A percentile compares a stretch with the other conserved stretches of the same genome.
phyloP scores from a whole-genome alignment of 768 basidiomycete genomes.

The Cyathus striatus region DNA sequence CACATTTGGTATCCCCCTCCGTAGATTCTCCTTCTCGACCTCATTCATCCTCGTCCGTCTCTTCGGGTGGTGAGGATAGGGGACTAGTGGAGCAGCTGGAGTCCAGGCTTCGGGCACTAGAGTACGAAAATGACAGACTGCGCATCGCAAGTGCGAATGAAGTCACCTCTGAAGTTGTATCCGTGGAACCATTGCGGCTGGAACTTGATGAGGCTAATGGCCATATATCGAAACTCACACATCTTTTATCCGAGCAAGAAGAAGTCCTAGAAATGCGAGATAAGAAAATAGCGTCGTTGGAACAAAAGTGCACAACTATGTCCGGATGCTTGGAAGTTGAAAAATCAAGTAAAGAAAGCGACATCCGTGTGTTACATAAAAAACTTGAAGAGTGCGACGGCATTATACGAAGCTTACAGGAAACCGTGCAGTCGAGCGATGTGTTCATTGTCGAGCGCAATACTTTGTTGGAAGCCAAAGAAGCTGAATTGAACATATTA shows the following conservation, averaged over 20 bases:
- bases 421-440: background rate
- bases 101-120: slow-evolving; percentile 53
- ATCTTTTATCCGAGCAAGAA: background rate
- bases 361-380: background rate
- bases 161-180: slow-evolving; percentile 34
- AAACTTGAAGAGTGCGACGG: background rate
- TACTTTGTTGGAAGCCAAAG: slow-evolving; percentile 41
- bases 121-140: slow-evolving; percentile 67
- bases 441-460: background rate
- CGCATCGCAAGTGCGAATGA: slow-evolving; percentile 25
- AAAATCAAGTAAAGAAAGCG: background rate
- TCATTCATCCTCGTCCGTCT: slow-evolving; percentile 31
- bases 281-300: background rate
- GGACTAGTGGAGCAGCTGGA: slow-evolving; percentile 35
- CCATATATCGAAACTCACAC: slow-evolving; percentile 26
- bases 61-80: slow-evolving; percentile 27
- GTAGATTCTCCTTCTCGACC: slow-evolving; percentile 26
- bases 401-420: background rate
- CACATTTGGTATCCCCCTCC: slow-evolving; percentile 27
- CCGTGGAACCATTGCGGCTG: slow-evolving; percentile 34
- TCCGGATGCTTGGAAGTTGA: background rate
- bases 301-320: background rate
- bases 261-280: background rate
- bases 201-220: slow-evolving; percentile 39
- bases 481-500: slow-evolving; percentile 54